Evolutionary conservation across 345 rosid species (phyloP), one percentile per base, ranked within the genome.

Genomic region (Eucalyptus erythrocorys): DNA sequence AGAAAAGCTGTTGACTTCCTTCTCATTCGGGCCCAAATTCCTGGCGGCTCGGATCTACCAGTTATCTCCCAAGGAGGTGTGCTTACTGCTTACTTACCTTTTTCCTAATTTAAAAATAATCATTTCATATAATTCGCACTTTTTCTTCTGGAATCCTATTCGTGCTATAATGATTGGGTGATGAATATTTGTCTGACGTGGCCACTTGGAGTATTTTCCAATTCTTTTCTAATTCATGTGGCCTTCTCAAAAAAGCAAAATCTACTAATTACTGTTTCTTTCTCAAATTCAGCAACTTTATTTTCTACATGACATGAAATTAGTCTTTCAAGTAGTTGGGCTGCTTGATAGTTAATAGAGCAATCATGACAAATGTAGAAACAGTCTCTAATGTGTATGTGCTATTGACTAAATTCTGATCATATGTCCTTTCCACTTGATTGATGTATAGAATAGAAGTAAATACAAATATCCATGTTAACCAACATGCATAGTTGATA

Each of bases 21-120:
- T 90, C 88, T 16, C 47, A 32, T 89, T 92, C 3, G 93, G 96
- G 4, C 94, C 90, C 22, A 84, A 87, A n/a, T 92, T 92, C 87
- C 30, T 93, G 49, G 16, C 90, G 3, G 59, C 51, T 59, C 90
- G 16, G 81, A 76, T 94, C 68, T 93, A 91, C 87, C 93, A 89
- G 11, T 81, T 90, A 10, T 89, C 91, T 48, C 86, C 93, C 8
- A 19, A 24, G 34, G 90, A 93, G 92, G 94, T 91, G 64, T 5
- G 48, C 50, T 6, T 19, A 55, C 30, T 24, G 61, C 61, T 61
- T 61, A 16, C 10, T 19, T 3, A 16, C 15, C 59, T 30, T 30
- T 51, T 26, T n/a, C n/a, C 42, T 24, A 48, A 51, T 27, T 14
- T 86, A 15, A 48, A 0, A 16, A 15, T 48, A 51, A 50, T 86